Evolutionary conservation across 2,329 filamentous ascomycete species (phyloP), one percentile per base, ranked within the genome.

Genomic region (Trichoderma sp.): DNA sequence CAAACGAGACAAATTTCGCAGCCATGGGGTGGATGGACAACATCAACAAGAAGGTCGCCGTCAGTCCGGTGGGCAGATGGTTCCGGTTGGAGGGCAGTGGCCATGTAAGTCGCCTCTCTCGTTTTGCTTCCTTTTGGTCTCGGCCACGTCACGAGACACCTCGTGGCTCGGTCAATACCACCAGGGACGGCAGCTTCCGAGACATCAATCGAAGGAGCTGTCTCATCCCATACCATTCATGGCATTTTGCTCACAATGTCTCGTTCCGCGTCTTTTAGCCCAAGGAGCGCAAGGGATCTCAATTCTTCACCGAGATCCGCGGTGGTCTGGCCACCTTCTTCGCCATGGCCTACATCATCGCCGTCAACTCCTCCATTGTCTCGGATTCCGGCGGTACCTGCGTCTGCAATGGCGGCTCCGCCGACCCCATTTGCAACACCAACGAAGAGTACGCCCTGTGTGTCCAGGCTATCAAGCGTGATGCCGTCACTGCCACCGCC

Each of bases 71-170:
- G 76, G 94, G 94, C 77, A 87, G 88, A 78, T 93, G 92, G 86
- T 97, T 97, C 85, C 90, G 91, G 78, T 90, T 97, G 56, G 94
- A 97, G 77, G 93, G 93, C 78, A 95, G 90, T 53, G 94, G 94
- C 80, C 93, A 96, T 89, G 93, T 94, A 89, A 87, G 91, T 89
- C 62, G 62, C 35, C 50, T 27, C 16, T 31, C 27, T 21, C 18
- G 1, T 41, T 24, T 24, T 65, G 18, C 21, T 27, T 65, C n/a
- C 18, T 24, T 6, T 24, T 53, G 31, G 60, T 63, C 60, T 63
- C 60, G 60, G 7, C 53, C 50, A 33, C 41, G 31, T 56, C 71
- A 65, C 71, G 60, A 64, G 71, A 41, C 60, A n/a, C 21, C 38
- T 38, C 16, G 29, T 53, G 60, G 60, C 29, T 33, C 5, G 12